These are phyloP conservation scores for Pichia terricola DNA, from an alignment of 1,139 yeast genomes.

Conservation along the genomic window DNA sequence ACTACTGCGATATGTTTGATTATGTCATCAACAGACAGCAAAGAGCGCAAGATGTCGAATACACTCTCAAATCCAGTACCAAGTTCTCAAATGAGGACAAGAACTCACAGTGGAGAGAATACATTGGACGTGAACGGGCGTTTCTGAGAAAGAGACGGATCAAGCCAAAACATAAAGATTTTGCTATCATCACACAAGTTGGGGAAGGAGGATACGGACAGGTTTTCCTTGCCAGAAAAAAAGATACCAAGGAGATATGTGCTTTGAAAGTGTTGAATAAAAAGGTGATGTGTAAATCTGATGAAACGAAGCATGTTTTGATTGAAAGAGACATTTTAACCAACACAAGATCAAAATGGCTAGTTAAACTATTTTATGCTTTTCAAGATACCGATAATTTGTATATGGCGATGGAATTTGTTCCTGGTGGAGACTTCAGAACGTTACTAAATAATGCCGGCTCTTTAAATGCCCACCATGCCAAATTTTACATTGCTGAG, in stretches of 20 bases:
- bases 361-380: constrained; percentile 86
- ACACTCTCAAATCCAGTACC: constrained; percentile 41
- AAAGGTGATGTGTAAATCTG: constrained; percentile 74
- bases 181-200: constrained; percentile 92
- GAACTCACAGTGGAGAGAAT: constrained; percentile 69
- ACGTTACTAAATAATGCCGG: constrained; percentile 91
- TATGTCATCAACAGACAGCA: constrained; percentile 83
- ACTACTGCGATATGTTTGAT: constrained; percentile 93
- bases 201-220: constrained; percentile 99
- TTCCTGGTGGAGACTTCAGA: constrained; percentile 98
- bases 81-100: constrained; percentile 27
- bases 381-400: constrained; percentile 90
- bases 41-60: constrained; percentile 59
- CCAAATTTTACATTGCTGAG: constrained; percentile 88
- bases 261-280: constrained; percentile 91
- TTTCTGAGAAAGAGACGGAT: constrained; percentile 78
- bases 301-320: constrained; percentile 90
- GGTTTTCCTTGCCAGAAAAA: constrained; percentile 88
- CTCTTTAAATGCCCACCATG: constrained; percentile 86
- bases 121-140: constrained; percentile 78
- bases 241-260: constrained; percentile 90
- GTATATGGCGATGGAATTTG: constrained; percentile 96
- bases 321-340: constrained; percentile 96
- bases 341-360: constrained; percentile 92
- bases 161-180: constrained; percentile 90